Conservation (phyloP, 2,329 filamentous ascomycete genomes). For the Pestalotiopsis sp. region DNA sequence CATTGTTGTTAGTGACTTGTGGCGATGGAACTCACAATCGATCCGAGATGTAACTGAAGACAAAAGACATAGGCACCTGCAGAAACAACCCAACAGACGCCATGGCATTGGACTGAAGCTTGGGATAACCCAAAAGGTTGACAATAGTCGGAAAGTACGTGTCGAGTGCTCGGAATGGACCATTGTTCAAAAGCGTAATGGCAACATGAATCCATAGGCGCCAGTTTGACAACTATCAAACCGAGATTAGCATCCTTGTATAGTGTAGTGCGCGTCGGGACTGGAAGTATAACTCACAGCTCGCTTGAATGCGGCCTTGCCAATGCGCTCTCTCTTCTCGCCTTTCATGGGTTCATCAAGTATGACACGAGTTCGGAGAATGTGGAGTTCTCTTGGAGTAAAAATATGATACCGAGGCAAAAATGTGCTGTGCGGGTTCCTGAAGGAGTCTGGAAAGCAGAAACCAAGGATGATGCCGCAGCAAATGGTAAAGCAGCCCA, state of each 20-base stretch:
- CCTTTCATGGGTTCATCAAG: slow-evolving; percentile 48
- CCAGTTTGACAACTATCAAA: slow-evolving; percentile 46
- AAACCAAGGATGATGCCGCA: slow-evolving; percentile 43
- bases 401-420: slow-evolving; percentile 38
- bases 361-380: slow-evolving; percentile 42
- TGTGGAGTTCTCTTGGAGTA: slow-evolving; percentile 41
- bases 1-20: neutral
- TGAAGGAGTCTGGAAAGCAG: slow-evolving; percentile 47
- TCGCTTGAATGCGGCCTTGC: slow-evolving; percentile 45
- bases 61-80: slow-evolving; percentile 53
- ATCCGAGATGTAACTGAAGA: slow-evolving; percentile 56
- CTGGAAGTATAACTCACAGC: slow-evolving; percentile 28
- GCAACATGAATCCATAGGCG: slow-evolving; percentile 54
- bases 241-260: slow-evolving; percentile 3
- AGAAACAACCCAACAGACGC: slow-evolving; percentile 56
- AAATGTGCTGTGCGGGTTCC: slow-evolving; percentile 44
- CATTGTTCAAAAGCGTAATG: slow-evolving; percentile 51
- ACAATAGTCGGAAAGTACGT: slow-evolving; percentile 59
- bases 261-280: too few relatives aligned
- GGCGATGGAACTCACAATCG: slow-evolving; percentile 41
- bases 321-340: slow-evolving; percentile 51
- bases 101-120: slow-evolving; percentile 53
- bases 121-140: slow-evolving; percentile 51
- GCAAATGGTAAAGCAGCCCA: slow-evolving; percentile 54
- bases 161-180: slow-evolving; percentile 49